Evolutionary conservation across 2,329 filamentous ascomycete species (phyloP).

Genomic region (Pseudonectria foliicola): DNA sequence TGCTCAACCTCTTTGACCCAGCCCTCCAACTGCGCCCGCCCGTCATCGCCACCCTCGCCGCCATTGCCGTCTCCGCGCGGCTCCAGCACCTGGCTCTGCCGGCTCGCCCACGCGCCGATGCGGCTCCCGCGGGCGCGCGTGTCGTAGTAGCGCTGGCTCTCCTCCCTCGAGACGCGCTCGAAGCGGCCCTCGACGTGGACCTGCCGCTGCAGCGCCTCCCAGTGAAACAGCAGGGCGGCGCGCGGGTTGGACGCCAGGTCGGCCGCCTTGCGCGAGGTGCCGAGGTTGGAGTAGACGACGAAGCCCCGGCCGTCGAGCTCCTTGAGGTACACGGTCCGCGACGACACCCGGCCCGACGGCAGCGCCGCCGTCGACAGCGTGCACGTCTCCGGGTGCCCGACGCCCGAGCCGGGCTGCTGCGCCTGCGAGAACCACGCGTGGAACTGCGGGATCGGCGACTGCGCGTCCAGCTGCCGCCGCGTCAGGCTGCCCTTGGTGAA

Average conservation of each 20-base stretch:
- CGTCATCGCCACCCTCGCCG: constrained; percentile 46
- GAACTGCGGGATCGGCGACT: constrained; percentile 74
- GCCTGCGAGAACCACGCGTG: constrained; percentile 81
- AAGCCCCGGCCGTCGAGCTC: constrained; percentile 80
- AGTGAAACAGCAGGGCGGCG: constrained; percentile 84
- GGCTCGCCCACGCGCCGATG: constrained; percentile 88
- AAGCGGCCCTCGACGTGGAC: constrained; percentile 78
- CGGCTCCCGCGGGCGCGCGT: constrained; percentile 70
- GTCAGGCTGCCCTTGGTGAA: constrained; percentile 61
- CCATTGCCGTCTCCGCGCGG: constrained; percentile 28
- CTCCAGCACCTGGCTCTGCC: constrained; percentile 71
- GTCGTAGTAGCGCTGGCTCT: constrained; percentile 65
- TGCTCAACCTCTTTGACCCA: constrained; percentile 72
- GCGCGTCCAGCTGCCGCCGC: constrained; percentile 49
- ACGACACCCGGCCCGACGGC: constrained; percentile 75
- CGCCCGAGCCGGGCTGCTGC: constrained; percentile 39
- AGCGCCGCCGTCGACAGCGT: constrained; percentile 78
- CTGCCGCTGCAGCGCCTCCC: constrained; percentile 79
- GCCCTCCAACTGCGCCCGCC: constrained; percentile 64
- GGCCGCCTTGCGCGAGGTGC: constrained; percentile 60
- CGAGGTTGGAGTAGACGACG: constrained; percentile 91
- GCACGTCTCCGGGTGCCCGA: constrained; percentile 80
- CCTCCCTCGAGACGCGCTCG: constrained; percentile 58
- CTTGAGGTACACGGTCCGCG: constrained; percentile 89
- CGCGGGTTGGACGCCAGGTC: constrained; percentile 69